Base-by-base conservation (phyloP, 2,329 filamentous ascomycete genomes). In the Aspergillus oerlinghausenensis region DNA sequence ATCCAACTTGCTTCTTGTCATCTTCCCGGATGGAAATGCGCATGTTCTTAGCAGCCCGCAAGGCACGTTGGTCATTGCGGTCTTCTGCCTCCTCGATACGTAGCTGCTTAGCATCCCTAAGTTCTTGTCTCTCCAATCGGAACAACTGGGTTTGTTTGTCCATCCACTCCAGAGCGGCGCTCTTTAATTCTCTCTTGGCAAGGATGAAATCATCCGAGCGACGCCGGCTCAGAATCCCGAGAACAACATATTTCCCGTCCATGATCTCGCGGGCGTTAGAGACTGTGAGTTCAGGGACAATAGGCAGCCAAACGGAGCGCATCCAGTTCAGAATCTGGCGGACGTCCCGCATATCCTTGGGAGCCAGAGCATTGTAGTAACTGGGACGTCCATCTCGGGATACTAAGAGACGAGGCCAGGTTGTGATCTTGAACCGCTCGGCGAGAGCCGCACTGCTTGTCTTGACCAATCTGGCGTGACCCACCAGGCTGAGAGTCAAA, bases 21-120 rank as follows among this genome's bases (percentile, higher is more conserved):
- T 90, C 84, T 70, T 89, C 88, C 65, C 93, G 88, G 85, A 97
- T 95, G 65, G 92, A 90, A 71, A 99, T 92, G 32, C 87, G 86
- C 69, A 96, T 96, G 62, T 85, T 88, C 81, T 99, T 99, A 38
- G 94, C 95, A 47, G 88, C 83, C 40, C 91, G 84, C 57, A 97
- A 76, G 10, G 90, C 93, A 52, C 92, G 86, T 73, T 97, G 87
- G 71, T 99, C 94, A 66, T 90, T 88, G 51, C 92, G 88, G 72
- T 97, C 93, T 71, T 97, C 89, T 4, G 94, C 95, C 74, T 99
- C 94, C 72, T 99, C 94, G 55, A 99, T 94, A 50, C 93, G 87
- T 61, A 97, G 81, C 73, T 97, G 92, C 79, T 99, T 99, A 4
- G 92, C 87, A 73, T 97, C 92, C 52, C 94, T 88, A 50, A 97